Evolutionary conservation across 108 stramenopile genomes (phyloP).

Genomic region (Mediolabrus comicus): DNA sequence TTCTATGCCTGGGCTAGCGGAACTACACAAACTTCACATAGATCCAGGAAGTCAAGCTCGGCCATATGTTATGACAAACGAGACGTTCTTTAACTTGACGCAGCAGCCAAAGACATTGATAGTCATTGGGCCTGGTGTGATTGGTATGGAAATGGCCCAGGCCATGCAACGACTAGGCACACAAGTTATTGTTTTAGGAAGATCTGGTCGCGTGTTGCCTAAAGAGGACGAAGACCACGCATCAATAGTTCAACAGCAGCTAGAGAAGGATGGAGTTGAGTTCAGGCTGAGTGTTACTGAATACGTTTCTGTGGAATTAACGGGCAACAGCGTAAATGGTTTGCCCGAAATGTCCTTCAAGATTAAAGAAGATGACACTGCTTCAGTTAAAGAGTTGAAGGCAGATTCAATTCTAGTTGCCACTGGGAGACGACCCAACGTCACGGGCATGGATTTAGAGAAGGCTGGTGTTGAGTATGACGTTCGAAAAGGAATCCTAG

Average conservation of each 20-base stretch:
- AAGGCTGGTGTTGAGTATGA: slow-evolving; percentile 78
- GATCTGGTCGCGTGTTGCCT: slow-evolving; percentile 65
- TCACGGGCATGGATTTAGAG: slow-evolving; percentile 83
- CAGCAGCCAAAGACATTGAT: slow-evolving; percentile 69
- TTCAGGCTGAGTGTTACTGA: slow-evolving; percentile 48
- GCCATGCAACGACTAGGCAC: slow-evolving; percentile 81
- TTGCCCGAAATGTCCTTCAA: slow-evolving; percentile 52
- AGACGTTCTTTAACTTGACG: slow-evolving; percentile 85
- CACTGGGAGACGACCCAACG: slow-evolving; percentile 85
- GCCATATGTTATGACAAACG: slow-evolving; percentile 80
- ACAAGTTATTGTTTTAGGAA: slow-evolving; percentile 73
- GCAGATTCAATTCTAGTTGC: slow-evolving; percentile 79
- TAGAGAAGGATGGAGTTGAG: slow-evolving; percentile 62
- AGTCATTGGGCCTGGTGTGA: slow-evolving; percentile 87
- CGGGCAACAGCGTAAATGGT: slow-evolving; percentile 50
- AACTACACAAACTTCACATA: slow-evolving; percentile 49
- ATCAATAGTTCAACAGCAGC: slow-evolving; percentile 51
- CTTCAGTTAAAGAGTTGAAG: slow-evolving; percentile 16
- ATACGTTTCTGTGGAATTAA: slow-evolving; percentile 49
- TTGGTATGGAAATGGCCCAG: slow-evolving; percentile 91
- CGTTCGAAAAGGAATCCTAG: slow-evolving; percentile 61
- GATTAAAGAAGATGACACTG: slow-evolving; percentile 39
- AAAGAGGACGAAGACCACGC: slow-evolving; percentile 79
- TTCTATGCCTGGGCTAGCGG: slow-evolving; percentile 63
- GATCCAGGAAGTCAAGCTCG: slow-evolving; percentile 26